Evolutionary conservation across 2,329 filamentous ascomycete species (phyloP).

Genomic region (Talaromyces sp.): DNA sequence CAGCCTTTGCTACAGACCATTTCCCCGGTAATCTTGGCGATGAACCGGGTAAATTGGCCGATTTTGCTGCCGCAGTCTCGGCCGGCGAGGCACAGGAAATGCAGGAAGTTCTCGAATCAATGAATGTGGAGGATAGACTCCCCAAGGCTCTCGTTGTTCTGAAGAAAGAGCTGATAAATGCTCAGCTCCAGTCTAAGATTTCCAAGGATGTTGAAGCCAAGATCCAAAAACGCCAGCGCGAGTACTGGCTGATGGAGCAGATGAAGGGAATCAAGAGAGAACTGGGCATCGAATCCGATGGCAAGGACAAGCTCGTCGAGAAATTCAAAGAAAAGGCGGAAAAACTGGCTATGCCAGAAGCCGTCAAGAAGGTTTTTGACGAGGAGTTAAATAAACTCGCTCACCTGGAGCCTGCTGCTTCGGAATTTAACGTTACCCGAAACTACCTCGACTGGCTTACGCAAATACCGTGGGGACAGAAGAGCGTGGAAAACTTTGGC

Average conservation of each 20-base stretch:
- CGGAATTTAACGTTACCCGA: slow-evolving; percentile 95
- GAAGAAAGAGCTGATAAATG: slow-evolving; percentile 98
- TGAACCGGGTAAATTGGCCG: slow-evolving; percentile 89
- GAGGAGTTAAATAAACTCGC: slow-evolving; percentile 97
- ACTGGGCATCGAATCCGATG: slow-evolving; percentile 92
- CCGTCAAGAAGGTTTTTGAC: slow-evolving; percentile 94
- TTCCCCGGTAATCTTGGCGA: slow-evolving; percentile 91
- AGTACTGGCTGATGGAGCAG: slow-evolving; percentile 99
- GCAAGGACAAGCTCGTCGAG: slow-evolving; percentile 96
- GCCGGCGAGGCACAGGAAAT: slow-evolving; percentile 86
- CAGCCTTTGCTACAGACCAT: slow-evolving; percentile 92
- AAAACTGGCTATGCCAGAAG: slow-evolving; percentile 94
- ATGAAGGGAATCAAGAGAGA: slow-evolving; percentile 98
- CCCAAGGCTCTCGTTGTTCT: slow-evolving; percentile 86
- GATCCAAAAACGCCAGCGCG: slow-evolving; percentile 92
- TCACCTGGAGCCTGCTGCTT: slow-evolving; percentile 89
- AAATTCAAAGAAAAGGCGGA: slow-evolving; percentile 93
- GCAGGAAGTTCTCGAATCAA: slow-evolving; percentile 80
- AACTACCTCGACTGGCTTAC: slow-evolving; percentile 99
- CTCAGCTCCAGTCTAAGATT: slow-evolving; percentile 93
- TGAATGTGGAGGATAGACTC: slow-evolving; percentile 88
- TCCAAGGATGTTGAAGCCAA: slow-evolving; percentile 96
- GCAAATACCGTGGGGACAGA: slow-evolving; percentile 94
- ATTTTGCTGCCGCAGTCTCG: slow-evolving; percentile 96
- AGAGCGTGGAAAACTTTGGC: slow-evolving; percentile 93